Evolutionary conservation across 768 basidiomycete species (phyloP), one percentile per base, ranked within the genome.

Genomic region (Pleurotus giganteus): DNA sequence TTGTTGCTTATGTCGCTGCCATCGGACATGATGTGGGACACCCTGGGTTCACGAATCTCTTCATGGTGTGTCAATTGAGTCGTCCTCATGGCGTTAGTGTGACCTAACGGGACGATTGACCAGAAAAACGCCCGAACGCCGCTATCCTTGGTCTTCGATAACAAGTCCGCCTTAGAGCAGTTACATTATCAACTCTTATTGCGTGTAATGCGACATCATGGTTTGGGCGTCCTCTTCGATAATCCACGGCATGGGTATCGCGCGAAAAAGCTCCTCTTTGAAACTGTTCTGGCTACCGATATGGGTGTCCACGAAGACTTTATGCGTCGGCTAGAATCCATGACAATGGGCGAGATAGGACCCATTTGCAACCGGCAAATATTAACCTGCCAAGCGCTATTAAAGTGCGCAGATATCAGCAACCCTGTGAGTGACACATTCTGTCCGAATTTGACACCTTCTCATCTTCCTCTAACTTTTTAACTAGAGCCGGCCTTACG

Each of bases 11-110:
- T 62, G 76, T 99, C 53, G 94, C 92, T 1, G 95, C 95, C 37
- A 93, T 99, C 62, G 97, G 97, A 0, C 97, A 99, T 65, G 97
- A 99, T 68, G 94, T 93, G 15, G 96, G 93, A 0, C 97, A 99
- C 71, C 97, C 97, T 0, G 97, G 97, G 0, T 82, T 98, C 55
- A 89, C 88, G 23, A 98, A 98, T 66, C 74, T 83, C 12, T 98
- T 98, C 72, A 91, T 98, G 90, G 94, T 92, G 63, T 68, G 84
- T 79, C 46, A 9, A 26, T 37, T 54, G 11, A n/a, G n/a, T 44
- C 23, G 1, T 42, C 28, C 32, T 58, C 57, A 36, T 31, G 43
- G 37, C 21, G 26, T 53, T 47, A 36, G 23, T 31, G 36, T 32
- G 47, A 23, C 55, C 29, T 52, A 28, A 49, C 45, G 15, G 26